Base-by-base conservation (phyloP, 305 asterid species). In the Fraxinus latifolia region DNA sequence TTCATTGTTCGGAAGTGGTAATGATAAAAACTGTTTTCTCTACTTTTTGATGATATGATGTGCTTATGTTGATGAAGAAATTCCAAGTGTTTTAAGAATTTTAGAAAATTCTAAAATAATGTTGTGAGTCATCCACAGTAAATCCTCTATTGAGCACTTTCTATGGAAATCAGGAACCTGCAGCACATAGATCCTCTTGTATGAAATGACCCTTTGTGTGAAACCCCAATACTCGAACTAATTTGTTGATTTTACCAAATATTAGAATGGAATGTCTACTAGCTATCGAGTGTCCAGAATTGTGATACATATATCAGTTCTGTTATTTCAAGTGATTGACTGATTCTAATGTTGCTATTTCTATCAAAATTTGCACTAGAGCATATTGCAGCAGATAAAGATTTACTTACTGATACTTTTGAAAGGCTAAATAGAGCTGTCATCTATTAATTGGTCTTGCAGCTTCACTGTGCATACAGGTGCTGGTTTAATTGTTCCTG, bases 381-480 rank as follows among this genome's bases (percentile, higher is more conserved):
- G 19, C 39, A 67, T 68, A 32, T 68, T 60, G 75, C 60, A 4
- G 44, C 11, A 39, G 3, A 7, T 62, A 31, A 60, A 33, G 33
- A 7, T 67, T 78, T 60, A 29, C 17, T 47, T 36, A 34, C 68
- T 37, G 53, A 67, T 23, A 39, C 55, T n/a, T 60, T 68, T 79
- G 33, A 67, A 58, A 70, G 17, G 14, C 25, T 76, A 2, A 47
- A 47, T 71, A 65, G 32, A 65, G 72, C 34, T 25, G 7, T 12
- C 4, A 77, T 68, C 27, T 78, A 19, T 60, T 76, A 37, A 37
- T 77, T 39, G 70, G 39, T 82, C 67, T 74, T 88, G 89, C 89
- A 95, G 99, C 84, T 95, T 92, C 89, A 92, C 93, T 9, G 87
- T 95, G 83, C 96, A 93, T 81, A 95, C 98, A 73, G 98, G 95